Percentiles rank a stretch among this genome's conserved stretches.
Conservation (phyloP, 2,329 filamentous ascomycete genomes). For the Lachnellula suecica region DNA sequence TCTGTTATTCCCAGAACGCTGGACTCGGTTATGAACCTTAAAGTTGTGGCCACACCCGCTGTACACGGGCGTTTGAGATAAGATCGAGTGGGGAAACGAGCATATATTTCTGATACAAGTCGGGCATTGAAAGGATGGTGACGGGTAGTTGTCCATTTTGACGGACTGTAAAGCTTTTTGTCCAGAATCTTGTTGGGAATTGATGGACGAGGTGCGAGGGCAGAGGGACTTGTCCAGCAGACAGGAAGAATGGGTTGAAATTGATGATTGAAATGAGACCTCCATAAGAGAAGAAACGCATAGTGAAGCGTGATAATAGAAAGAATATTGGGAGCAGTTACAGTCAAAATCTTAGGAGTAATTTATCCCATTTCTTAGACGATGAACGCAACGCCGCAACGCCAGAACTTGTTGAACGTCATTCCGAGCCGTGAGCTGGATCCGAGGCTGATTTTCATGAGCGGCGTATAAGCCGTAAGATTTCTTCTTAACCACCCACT, state of each 20-base stretch:
- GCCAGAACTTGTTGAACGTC: too few species aligned
- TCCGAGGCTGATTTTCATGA: too few species aligned
- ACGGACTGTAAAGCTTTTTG: slow-evolving; percentile 23
- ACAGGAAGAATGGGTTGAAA: neutral
- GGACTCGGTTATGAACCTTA: slow-evolving; percentile 16
- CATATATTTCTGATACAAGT: slow-evolving; percentile 15
- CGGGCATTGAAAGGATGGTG: slow-evolving; percentile 9
- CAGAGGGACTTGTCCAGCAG: neutral
- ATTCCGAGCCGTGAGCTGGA: too few species aligned
- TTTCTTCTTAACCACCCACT: too few species aligned
- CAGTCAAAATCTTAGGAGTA: too few species aligned
- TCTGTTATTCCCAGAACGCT: slow-evolving; percentile 38
- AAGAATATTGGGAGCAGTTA: too few species aligned
- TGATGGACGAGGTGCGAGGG: slow-evolving; percentile 5
- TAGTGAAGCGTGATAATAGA: too few species aligned
- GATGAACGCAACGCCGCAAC: too few species aligned
- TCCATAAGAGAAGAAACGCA: neutral
- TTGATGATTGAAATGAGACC: neutral
- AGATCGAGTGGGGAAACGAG: neutral
- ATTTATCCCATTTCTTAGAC: too few species aligned
- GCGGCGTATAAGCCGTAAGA: too few species aligned
- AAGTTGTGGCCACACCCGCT: slow-evolving; percentile 4
- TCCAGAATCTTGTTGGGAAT: slow-evolving; percentile 22
- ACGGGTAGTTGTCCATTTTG: slow-evolving; percentile 15
- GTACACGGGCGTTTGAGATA: slow-evolving; percentile 1